Conservation (phyloP, 805 yeast species). For the Ascoidea tarda region DNA sequence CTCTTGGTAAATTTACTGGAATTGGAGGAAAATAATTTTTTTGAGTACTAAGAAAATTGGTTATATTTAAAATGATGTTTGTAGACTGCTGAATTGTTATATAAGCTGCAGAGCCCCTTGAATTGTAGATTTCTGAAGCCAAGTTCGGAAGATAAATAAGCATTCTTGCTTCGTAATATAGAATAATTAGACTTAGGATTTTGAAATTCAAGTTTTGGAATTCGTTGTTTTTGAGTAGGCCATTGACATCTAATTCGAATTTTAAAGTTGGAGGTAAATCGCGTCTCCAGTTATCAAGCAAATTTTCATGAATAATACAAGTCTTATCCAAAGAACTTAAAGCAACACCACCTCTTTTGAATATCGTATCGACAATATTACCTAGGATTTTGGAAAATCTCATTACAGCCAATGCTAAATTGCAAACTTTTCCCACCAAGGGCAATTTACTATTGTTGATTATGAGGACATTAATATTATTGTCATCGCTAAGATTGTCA, state of each 20-base stretch:
- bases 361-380: slow-evolving; percentile 54
- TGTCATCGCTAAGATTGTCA: slow-evolving; percentile 23
- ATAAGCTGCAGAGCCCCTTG: slow-evolving; percentile 37
- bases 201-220: slow-evolving; percentile 18
- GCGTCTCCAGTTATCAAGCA: slow-evolving; percentile 67
- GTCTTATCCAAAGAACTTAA: slow-evolving; percentile 17
- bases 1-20: slow-evolving; percentile 49
- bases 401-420: slow-evolving; percentile 49
- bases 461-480: slow-evolving; percentile 39
- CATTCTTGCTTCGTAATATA: slow-evolving; percentile 49
- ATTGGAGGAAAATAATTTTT: slow-evolving; percentile 38
- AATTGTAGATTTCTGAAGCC: slow-evolving; percentile 25
- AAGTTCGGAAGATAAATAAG: slow-evolving; percentile 52
- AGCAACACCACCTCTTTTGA: slow-evolving; percentile 37
- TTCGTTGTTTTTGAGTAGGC: slow-evolving; percentile 25
- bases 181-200: slow-evolving; percentile 37
- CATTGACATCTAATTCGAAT: slow-evolving; percentile 52
- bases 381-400: slow-evolving; percentile 64
- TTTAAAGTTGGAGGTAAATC: slow-evolving; percentile 47
- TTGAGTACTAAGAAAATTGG: slow-evolving; percentile 26
- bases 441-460: slow-evolving; percentile 45
- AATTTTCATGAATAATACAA: slow-evolving; percentile 37
- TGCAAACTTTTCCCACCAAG: slow-evolving; percentile 57
- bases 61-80: slow-evolving; percentile 39
- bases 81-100: slow-evolving; percentile 59